phyloP scores from a whole-genome alignment of 2,329 filamentous ascomycete species.

The Scytalidium sp. region DNA sequence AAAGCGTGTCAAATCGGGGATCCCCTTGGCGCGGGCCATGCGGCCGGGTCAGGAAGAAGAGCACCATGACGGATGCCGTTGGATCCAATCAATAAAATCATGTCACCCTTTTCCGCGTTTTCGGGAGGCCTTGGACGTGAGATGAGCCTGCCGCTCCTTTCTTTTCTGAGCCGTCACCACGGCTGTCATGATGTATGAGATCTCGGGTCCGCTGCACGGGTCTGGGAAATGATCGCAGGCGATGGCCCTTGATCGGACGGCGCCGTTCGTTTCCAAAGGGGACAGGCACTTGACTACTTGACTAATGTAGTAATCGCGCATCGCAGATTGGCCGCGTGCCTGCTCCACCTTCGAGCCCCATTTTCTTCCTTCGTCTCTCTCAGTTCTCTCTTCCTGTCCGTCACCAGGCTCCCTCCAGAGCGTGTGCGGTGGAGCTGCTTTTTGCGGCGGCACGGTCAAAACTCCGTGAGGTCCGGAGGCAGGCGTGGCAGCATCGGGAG shows the following conservation, averaged over 20 bases:
- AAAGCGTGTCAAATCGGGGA: too few relatives aligned
- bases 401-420: not conserved
- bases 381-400: not conserved
- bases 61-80: too few relatives aligned
- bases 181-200: too few relatives aligned
- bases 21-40: constrained; percentile 15
- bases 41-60: constrained; percentile 9
- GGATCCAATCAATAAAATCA: too few relatives aligned
- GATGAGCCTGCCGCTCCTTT: not conserved
- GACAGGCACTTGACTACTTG: not conserved
- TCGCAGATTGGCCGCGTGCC: not conserved
- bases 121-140: too few relatives aligned
- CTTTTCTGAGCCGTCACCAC: not conserved
- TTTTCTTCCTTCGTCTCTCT: not conserved
- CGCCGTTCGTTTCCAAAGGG: too few relatives aligned
- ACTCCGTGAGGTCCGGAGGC: not conserved
- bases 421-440: not conserved
- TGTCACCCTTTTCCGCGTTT: too few relatives aligned
- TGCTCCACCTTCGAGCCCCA: not conserved
- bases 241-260: too few relatives aligned
- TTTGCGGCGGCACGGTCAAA: not conserved
- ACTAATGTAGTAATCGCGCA: not conserved
- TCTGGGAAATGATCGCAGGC: too few relatives aligned
- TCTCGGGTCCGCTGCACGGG: too few relatives aligned
- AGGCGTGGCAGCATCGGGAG: not conserved